Evolutionary conservation across 1,284 basidiomycete species (phyloP), one percentile per base, ranked within the genome.

Genomic region (Meira nashicola): DNA sequence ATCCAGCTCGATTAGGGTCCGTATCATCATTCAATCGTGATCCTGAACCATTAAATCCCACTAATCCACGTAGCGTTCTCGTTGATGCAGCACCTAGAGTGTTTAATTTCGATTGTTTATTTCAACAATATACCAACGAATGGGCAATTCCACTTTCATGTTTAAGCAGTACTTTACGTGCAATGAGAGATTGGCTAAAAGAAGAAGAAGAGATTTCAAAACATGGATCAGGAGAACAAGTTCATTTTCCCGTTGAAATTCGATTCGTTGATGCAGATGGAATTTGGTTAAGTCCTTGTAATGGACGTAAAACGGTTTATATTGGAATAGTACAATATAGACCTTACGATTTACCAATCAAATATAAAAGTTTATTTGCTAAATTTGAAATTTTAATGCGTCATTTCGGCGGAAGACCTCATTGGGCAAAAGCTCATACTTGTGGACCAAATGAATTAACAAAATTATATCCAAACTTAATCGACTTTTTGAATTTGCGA

Each of bases 311-410:
- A 76, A 93, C 88, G 14, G 89, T 87, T 73, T 98, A 92, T 88
- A 91, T 98, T 62, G 94, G 95, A n/a, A 85, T 97, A 54, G 86
- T 97, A 19, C 90, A 93, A 73, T 98, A 87, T 82, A 90, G 90
- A 91, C 94, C 94, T 1, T 98, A 94, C 78, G 89, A 89, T 28
- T 83, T 87, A 57, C 86, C 88, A 39, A 87, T 93, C n/a, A 87
- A 89, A 28, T 97, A 96, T 81, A 85, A 87, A 62, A 81, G 82
- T 58, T 83, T 93, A 60, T 96, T 97, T 79, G 80, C 82, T 52
- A 84, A 82, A 33, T 98, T 93, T 77, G 90, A 94, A 74, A 74
- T 80, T 15, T 87, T 95, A 67, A 79, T 94, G 67, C 79, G 83
- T 38, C 82, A 83, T 40, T 85, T 92, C 79, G 83, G 84, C 50